Percentiles rank a stretch among this genome's conserved stretches.
Evolutionary conservation across 306 rosid species (phyloP).

Genomic region (Macrotyloma uniflorum): DNA sequence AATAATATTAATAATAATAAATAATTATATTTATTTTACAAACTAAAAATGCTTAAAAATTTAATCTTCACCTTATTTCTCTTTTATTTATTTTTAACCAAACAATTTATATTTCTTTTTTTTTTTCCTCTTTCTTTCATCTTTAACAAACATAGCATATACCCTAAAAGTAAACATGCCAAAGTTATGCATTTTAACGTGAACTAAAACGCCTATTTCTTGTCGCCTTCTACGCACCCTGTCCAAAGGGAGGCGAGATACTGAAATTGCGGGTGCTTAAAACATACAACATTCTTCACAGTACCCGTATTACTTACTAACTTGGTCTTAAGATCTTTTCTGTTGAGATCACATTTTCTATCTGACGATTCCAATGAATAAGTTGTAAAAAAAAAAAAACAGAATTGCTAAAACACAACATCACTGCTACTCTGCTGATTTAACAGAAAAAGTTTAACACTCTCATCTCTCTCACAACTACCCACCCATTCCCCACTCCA

Average conservation of each 20-base stretch:
- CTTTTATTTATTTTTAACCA: no score
- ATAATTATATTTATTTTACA: no score
- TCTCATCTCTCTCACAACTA: background rate
- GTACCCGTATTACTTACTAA: no score
- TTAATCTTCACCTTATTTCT: no score
- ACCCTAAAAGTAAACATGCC: no score
- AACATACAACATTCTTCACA: no score
- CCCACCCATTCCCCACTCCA: background rate
- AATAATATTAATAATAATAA: no score
- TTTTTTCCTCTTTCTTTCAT: no score
- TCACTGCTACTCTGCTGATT: background rate
- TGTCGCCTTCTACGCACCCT: background rate
- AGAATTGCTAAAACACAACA: background rate
- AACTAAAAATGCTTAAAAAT: no score
- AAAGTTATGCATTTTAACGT: background rate
- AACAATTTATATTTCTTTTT: no score
- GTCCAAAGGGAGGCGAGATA: background rate
- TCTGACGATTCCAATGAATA: background rate
- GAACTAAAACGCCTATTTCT: background rate
- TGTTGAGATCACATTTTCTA: background rate
- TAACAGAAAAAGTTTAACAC: background rate
- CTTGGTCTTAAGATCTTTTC: background rate
- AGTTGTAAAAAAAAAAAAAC: background rate
- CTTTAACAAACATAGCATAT: no score
- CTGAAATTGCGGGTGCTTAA: background rate